Evolutionary conservation across 495 filamentous ascomycete genomes (phyloP).

Genomic region (Trichoderma reesei): DNA sequence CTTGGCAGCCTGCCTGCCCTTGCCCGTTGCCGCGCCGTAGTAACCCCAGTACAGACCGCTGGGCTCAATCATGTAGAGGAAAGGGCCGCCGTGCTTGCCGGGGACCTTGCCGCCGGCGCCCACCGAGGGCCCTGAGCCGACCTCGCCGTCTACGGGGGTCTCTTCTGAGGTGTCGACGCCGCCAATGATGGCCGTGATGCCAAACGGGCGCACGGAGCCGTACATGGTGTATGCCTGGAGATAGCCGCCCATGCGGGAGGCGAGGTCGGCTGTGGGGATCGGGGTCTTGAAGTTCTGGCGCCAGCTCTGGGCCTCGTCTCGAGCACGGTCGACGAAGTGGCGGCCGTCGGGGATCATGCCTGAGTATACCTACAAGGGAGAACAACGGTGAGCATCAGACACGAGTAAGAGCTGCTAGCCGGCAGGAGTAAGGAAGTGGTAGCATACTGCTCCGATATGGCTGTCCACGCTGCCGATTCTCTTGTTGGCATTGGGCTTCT

Average conservation of each 20-base stretch:
- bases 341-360: conserved; percentile 90
- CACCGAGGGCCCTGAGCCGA: conserved; percentile 64
- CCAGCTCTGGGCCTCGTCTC: conserved; percentile 87
- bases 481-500: conserved; percentile 91
- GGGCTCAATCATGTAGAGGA: conserved; percentile 96
- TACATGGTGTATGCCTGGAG: conserved; percentile 96
- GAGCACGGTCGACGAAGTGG: conserved; percentile 87
- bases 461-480: conserved; percentile 89
- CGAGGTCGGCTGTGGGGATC: conserved; percentile 76
- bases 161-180: conserved; percentile 86
- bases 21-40: conserved; percentile 94
- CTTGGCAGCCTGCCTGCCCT: conserved; percentile 91
- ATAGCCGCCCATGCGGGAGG: conserved; percentile 85
- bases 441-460: conserved; percentile 81
- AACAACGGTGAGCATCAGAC: neutral
- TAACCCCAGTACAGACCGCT: conserved; percentile 97
- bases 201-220: conserved; percentile 90
- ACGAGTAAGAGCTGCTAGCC: no score
- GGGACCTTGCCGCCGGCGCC: conserved; percentile 73
- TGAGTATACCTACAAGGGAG: conserved; percentile 63
- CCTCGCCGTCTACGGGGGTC: conserved; percentile 72
- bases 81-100: conserved; percentile 75
- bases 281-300: conserved; percentile 82
- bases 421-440: neutral
- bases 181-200: conserved; percentile 86